A percentile compares a stretch with the other conserved stretches of the same genome.
Evolutionary conservation across 2,329 filamentous ascomycete species (phyloP).

Genomic region (Alternaria triticimaculans): DNA sequence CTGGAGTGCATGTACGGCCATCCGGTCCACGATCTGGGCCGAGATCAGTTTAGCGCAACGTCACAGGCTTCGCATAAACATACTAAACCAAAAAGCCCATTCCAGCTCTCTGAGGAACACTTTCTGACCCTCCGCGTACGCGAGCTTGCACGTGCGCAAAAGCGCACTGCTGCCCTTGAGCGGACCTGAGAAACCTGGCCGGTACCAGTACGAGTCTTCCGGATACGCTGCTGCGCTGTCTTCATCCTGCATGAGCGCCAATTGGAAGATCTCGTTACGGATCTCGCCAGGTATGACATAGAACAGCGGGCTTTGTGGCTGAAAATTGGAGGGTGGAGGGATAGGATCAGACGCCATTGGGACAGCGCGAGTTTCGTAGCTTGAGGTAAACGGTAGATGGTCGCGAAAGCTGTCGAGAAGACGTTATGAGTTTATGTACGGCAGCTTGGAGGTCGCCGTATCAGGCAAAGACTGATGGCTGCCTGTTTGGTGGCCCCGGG

Average conservation of each 20-base stretch:
- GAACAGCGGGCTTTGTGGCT: conserved; percentile 13
- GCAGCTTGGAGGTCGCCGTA: not conserved
- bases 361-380: not conserved
- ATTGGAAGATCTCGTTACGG: conserved; percentile 10
- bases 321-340: conserved; percentile 3
- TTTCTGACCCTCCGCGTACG: conserved; percentile 12
- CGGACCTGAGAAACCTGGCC: conserved; percentile 10
- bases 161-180: conserved; percentile 12
- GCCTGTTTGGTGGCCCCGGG: not conserved
- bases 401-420: not conserved
- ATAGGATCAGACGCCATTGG: conserved; percentile 1
- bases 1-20: not conserved
- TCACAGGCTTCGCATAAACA: not conserved
- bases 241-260: conserved; percentile 13
- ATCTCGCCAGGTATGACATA: conserved; percentile 11
- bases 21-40: conserved; percentile 10
- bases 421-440: not conserved
- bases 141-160: conserved; percentile 11
- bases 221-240: conserved; percentile 10
- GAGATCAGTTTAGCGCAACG: not conserved
- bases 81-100: conserved; percentile 16
- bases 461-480: not conserved
- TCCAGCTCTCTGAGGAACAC: conserved; percentile 12
- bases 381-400: not conserved
- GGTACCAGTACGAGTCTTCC: conserved; percentile 14